A percentile compares a stretch with the other conserved stretches of the same genome.
phyloP scores from a whole-genome alignment of 495 filamentous ascomycete genomes.

The Trichoderma gamsii region DNA sequence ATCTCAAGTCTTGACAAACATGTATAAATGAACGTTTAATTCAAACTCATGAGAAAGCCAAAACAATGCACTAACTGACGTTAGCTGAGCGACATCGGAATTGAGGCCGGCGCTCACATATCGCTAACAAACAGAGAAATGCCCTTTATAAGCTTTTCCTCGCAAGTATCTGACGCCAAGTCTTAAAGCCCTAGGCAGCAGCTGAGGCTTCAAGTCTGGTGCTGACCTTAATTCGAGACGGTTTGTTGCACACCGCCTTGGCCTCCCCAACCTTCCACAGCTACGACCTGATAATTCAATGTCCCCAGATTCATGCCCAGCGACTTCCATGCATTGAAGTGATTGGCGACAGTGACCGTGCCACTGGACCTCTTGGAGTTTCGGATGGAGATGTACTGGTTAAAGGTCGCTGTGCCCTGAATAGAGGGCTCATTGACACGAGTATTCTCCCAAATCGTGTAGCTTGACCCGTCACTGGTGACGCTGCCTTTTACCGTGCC shows the following conservation, averaged over 20 bases:
- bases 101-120: too few species aligned
- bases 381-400: slow-evolving; percentile 53
- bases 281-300: slow-evolving; percentile 52
- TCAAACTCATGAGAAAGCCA: too few species aligned
- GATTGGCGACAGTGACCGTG: slow-evolving; percentile 45
- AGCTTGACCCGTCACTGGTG: slow-evolving; percentile 51
- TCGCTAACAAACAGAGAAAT: too few species aligned
- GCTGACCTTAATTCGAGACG: background rate
- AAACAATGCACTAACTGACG: too few species aligned
- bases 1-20: too few species aligned
- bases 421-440: slow-evolving; percentile 55
- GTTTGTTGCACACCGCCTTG: slow-evolving; percentile 4
- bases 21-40: too few species aligned
- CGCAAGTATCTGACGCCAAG: too few species aligned
- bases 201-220: too few species aligned
- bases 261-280: slow-evolving; percentile 36
- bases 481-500: slow-evolving; percentile 43
- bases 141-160: too few species aligned
- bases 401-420: slow-evolving; percentile 47
- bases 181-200: too few species aligned
- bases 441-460: slow-evolving; percentile 55
- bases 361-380: slow-evolving; percentile 42
- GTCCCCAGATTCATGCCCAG: slow-evolving; percentile 45
- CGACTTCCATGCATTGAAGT: slow-evolving; percentile 57
- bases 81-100: too few species aligned